Evolutionary conservation across 345 rosid species (phyloP), one percentile per base, ranked within the genome.

Genomic region (Zanthoxylum bungeanum): DNA sequence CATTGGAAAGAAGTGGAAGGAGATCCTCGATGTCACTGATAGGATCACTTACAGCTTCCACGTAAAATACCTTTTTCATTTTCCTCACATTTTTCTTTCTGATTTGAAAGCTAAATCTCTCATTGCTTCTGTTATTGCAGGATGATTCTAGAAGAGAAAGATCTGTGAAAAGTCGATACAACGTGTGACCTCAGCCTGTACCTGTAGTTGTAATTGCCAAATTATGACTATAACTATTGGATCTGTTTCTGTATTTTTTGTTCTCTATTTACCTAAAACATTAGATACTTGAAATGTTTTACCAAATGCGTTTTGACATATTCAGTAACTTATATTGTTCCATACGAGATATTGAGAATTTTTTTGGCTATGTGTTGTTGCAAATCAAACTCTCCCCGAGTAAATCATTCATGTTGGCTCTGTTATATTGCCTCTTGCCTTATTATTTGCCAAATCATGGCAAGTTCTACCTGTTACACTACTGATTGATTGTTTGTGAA

Each of bases 1-100:
- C 82, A 88, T 93, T 68, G 98, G 97, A 49, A 87, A 84, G 85
- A 93, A 93, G 86, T 93, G 98, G 98, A 93, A 93, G 86, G 97
- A 93, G 78, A 75, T 91, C 76, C 77, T 93, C 56, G 90, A 87
- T 14, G 66, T 78, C 78, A 78, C 83, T 22, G 96, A 93, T 58
- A 90, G 85, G 89, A 87, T 93, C 70, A 71, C 83, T 64, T 93
- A 91, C 89, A 86, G 77, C 80, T 90, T 91, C 78, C 96, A 87
- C 78, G 98, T 90, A 86, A 84, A 68, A 75, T 65, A 71, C 24
- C 6, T 67, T 46, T n/a, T 44, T n/a, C 2, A 8, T 6, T 44
- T 30, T 69, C 3, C 10, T 49, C 21, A 19, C 21, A 7, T 17
- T 39, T n/a, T 47, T 42, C 68, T 70, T 51, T 6, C 7, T 39